These are phyloP conservation scores for Bombardia bombarda DNA, from an alignment of 495 filamentous ascomycete genomes.

Conservation along the genomic window DNA sequence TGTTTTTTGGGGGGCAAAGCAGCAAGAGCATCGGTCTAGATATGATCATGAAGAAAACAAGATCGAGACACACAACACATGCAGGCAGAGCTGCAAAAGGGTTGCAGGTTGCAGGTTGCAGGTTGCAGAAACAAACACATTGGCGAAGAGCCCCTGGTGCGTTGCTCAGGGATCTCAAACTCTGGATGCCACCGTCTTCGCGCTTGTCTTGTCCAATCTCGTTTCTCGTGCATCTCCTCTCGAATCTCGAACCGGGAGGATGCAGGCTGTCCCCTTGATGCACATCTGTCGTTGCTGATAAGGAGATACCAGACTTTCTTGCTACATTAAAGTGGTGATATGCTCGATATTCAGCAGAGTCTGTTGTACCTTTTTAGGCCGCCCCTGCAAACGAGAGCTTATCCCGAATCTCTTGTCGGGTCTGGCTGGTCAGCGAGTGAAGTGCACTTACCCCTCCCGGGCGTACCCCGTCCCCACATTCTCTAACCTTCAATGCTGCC, in stretches of 20 bases:
- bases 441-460: background rate
- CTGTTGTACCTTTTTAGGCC: background rate
- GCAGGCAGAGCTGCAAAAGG: no score
- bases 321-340: no score
- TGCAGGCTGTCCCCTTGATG: background rate
- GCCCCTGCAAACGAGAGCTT: background rate
- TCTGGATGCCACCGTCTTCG: background rate
- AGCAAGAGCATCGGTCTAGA: background rate
- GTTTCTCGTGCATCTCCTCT: conserved; percentile 1
- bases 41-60: background rate
- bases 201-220: conserved; percentile 1
- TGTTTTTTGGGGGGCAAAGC: no score
- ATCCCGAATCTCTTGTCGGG: background rate
- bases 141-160: no score
- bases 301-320: no score
- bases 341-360: no score
- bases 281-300: no score
- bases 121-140: no score
- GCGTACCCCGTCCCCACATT: background rate
- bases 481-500: background rate
- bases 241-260: background rate
- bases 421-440: background rate
- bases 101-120: no score
- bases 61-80: background rate
- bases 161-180: background rate